Conservation (phyloP, 1,139 yeast species). For the Yamadazyma friedrichii region DNA sequence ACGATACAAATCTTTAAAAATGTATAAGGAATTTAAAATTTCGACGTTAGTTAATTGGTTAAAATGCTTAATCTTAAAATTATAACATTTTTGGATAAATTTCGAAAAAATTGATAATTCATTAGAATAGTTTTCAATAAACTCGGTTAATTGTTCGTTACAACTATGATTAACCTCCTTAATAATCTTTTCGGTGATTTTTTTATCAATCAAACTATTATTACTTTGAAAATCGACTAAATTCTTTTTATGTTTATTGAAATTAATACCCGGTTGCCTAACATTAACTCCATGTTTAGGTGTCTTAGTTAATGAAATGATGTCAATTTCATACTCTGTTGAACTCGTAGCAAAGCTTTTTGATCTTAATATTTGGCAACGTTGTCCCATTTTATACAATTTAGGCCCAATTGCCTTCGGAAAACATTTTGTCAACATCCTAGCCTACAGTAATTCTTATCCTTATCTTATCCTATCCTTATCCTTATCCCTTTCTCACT, state of each 20-base stretch:
- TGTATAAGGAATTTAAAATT: constrained; percentile 26
- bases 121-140: constrained; percentile 19
- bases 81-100: constrained; percentile 25
- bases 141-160: constrained; percentile 13
- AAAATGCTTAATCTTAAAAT: constrained; percentile 21
- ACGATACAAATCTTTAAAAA: constrained; percentile 26
- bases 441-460: no score
- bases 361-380: no score
- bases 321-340: constrained; percentile 35
- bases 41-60: constrained; percentile 29
- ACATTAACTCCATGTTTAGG: constrained; percentile 3
- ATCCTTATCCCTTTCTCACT: background rate
- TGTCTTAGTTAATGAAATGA: constrained; percentile 30
- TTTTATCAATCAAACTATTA: constrained; percentile 6
- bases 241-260: background rate
- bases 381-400: background rate
- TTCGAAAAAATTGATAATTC: constrained; percentile 24
- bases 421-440: no score
- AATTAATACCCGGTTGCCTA: background rate
- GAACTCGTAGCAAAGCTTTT: constrained; percentile 8
- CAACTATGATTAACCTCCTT: constrained; percentile 6
- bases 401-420: background rate
- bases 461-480: constrained; percentile 1
- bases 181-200: constrained; percentile 9
- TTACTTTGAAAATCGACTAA: constrained; percentile 7